A percentile compares a stretch with the other conserved stretches of the same genome.
Conservation (phyloP, 169 alveolate genomes). For the Plasmodium billcollinsi region DNA sequence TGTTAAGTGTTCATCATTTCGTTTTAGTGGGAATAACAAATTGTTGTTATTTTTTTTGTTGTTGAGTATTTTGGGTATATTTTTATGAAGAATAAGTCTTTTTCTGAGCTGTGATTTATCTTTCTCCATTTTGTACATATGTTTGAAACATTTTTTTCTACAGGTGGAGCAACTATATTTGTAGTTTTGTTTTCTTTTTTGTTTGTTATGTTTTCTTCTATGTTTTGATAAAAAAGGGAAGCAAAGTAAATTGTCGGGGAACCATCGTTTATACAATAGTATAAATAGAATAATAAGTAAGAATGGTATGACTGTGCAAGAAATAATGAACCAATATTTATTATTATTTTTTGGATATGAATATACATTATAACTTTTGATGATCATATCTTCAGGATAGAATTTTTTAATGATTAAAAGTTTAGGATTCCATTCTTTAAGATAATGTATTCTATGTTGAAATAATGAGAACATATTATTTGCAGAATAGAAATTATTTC, state of each 20-base stretch:
- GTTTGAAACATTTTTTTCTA: background rate
- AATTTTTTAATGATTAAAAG: slow-evolving; percentile 42
- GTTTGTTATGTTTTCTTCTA: background rate
- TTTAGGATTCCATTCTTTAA: slow-evolving; percentile 40
- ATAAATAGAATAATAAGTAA: slow-evolving; percentile 18
- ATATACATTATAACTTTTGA: slow-evolving; percentile 37
- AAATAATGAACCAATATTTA: slow-evolving; percentile 38
- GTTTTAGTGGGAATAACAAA: too few species aligned
- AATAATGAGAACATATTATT: slow-evolving; percentile 50
- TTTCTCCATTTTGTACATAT: background rate
- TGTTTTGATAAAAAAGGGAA: background rate
- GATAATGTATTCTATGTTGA: slow-evolving; percentile 47
- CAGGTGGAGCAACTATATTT: slow-evolving; percentile 6
- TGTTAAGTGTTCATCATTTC: too few species aligned
- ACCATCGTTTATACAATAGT: slow-evolving; percentile 3
- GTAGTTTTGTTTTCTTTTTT: slow-evolving; percentile 20
- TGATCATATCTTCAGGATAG: slow-evolving; percentile 38
- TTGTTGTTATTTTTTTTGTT: too few species aligned
- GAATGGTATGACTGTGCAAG: slow-evolving; percentile 27
- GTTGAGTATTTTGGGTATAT: too few species aligned
- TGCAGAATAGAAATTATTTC: slow-evolving; percentile 46
- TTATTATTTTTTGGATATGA: slow-evolving; percentile 7
- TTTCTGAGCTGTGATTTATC: background rate
- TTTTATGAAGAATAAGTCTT: too few species aligned
- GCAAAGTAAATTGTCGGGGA: background rate